Evolutionary conservation across 345 rosid genomes (phyloP), one percentile per base, ranked within the genome.

Genomic region (Eucalyptus caleyi): DNA sequence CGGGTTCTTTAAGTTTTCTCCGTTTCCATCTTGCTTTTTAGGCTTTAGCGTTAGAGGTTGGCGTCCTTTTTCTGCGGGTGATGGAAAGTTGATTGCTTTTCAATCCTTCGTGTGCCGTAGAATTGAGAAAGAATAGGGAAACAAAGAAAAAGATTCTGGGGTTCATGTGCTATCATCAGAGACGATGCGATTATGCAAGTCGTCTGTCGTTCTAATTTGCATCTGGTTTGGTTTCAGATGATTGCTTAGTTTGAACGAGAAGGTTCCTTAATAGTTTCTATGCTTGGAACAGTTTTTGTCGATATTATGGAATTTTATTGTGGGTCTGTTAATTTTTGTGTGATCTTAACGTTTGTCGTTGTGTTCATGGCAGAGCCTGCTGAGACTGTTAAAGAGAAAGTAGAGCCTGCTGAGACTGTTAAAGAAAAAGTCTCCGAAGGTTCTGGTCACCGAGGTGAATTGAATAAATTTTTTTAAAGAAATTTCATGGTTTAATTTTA

Each of bases 361-460:
- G 27, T 40, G 83, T 54, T 47, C 72, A 80, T 87, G 77, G 89
- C 92, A 94, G 97, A 94, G 93, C 88, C 89, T 16, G 65, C 91
- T 32, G 95, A 94, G 88, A 5, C 92, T 34, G 88, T 50, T n/a
- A 95, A 90, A 87, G 92, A 88, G 90, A 95, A 94, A 88, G 90
- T 65, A 94, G 97, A 94, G 93, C 89, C 88, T 16, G 65, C 91
- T 30, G 95, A 94, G 88, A 5, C 92, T 34, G 86, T 67, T 26
- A 94, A 90, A 87, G 92, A 88, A 87, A 95, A 94, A 88, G 90
- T 59, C 59, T 72, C 89, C 1, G 95, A 92, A 86, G 93, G 95
- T 56, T 94, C 97, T 86, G 90, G 88, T 30, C 89, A 92, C 90
- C 94, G 97, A 94, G 98, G 98, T 95, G 89, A 90, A 54, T 49